Base-by-base conservation (phyloP, 2,329 filamentous ascomycete species). In the Botrytis galanthina region DNA sequence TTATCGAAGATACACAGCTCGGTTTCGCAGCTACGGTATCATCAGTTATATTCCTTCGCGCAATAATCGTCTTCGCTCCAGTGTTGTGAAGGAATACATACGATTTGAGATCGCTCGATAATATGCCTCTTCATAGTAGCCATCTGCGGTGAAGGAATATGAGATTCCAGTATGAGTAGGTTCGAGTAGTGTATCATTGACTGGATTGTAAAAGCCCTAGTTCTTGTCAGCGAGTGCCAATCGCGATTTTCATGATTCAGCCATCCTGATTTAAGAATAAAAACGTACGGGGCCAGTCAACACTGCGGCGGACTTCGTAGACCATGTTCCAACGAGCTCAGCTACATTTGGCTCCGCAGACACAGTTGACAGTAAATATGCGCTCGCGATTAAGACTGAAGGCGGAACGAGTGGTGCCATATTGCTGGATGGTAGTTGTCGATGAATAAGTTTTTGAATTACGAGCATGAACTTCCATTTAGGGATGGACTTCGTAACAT, bases 141-240 rank as follows among this genome's bases (percentile, higher is more conserved):
- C 91, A 80, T 92, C 88, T 59, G 82, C 84, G 6, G 89, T 90
- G 82, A 93, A 93, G 18, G 91, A 93, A 83, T 92, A 93, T 26
- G 91, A 92, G 76, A 92, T 91, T 37, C 91, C 91, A 0, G 91
- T 88, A 75, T 89, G 84, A 12, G 83, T 84, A 26, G 91, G 91
- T 81, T 93, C 91, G 76, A 88, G 87, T 75, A 93, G 85, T 75
- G 84, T 84, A 78, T 93, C 91, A 73, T 88, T 86, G 70, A 89
- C 83, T 6, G 90, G 89, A 81, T 93, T 87, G 79, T 92, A 93
- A 82, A 93, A 93, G 78, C 85, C 87, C 91, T 93, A 75, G 70
- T 72, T 39, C n/a, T 71, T 14, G 29, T 73, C 44, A 68, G 69
- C 64, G 62, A 59, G 29, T 75, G 66, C 61, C 57, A 74, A 71